Base-by-base conservation (phyloP, 2,329 filamentous ascomycete species). In the Colletotrichum sidae region DNA sequence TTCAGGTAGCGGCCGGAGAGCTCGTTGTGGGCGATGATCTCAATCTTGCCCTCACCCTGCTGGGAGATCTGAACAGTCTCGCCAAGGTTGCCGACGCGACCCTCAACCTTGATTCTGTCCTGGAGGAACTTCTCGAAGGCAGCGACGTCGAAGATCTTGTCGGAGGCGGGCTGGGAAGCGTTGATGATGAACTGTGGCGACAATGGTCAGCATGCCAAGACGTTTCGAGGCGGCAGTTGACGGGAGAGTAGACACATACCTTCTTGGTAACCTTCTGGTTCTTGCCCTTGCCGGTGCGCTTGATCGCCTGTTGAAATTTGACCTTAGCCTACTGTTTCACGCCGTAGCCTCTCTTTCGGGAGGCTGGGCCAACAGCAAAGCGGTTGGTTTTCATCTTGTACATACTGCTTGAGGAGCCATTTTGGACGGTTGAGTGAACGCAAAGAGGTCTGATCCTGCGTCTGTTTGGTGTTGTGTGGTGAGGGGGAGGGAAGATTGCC, bases 101-200 rank as follows among this genome's bases (percentile, higher is more conserved):
- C 95, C 75, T 97, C 96, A 76, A 99, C 94, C 93, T 99, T 99
- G 91, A 99, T 97, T 86, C 92, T 94, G 85, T 98, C 96, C 89
- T 97, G 94, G 71, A 99, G 92, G 92, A 99, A 99, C 90, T 98
- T 98, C 87, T 97, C 94, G 83, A 99, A 99, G 75, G 94, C 94
- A 77, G 92, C 90, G 81, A 97, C 90, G 83, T 99, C 96, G 90
- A 99, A 98, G 90, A 99, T 99, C 91, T 98, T 98, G 90, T 99
- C 96, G 86, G 90, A 92, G 75, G 94, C 94, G 77, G 96, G 96
- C 86, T 98, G 95, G 78, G 93, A 94, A 83, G 94, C 95, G 88
- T 99, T 97, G 92, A 99, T 98, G 88, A 97, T 91, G 91, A 93
- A 99, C 95, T 96, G 74, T 59, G 44, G 15, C n/a, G 25, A 11